These are phyloP conservation scores for Trypanosoma cruzi DNA, from an alignment of 208 protist genomes.

Conservation along the genomic window DNA sequence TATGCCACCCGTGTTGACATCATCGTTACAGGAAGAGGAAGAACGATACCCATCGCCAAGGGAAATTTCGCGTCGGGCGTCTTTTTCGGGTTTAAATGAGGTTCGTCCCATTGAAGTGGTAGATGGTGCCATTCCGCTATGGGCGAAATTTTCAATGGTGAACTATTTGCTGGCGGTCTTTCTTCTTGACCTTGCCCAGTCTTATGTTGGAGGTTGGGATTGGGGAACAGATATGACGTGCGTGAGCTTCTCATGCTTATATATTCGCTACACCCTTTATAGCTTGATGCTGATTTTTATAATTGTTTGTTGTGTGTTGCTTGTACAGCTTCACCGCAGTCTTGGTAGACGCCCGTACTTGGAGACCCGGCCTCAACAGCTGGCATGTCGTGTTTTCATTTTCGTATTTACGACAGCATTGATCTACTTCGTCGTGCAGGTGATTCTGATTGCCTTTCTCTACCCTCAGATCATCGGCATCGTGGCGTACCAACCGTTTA, in stretches of 20 bases:
- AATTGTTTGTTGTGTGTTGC: slow-evolving; percentile 41
- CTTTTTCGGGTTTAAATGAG: not conserved
- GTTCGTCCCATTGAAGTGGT: slow-evolving; percentile 11
- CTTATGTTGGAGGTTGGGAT: slow-evolving; percentile 34
- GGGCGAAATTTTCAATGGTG: slow-evolving; percentile 27
- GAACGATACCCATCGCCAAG: not conserved
- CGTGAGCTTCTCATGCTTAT: slow-evolving; percentile 31
- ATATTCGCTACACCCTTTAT: slow-evolving; percentile 32
- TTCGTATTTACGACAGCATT: slow-evolving; percentile 71
- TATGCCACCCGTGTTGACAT: not conserved
- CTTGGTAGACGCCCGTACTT: slow-evolving; percentile 68
- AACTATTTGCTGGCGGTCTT: slow-evolving; percentile 26
- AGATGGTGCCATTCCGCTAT: slow-evolving; percentile 32
- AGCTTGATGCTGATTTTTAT: slow-evolving; percentile 53
- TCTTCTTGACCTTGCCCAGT: slow-evolving; percentile 37
- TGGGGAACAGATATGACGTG: slow-evolving; percentile 40
- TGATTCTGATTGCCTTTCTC: slow-evolving; percentile 40
- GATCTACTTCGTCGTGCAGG: slow-evolving; percentile 60
- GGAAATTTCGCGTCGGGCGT: slow-evolving; percentile 6
- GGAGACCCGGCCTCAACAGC: slow-evolving; percentile 73
- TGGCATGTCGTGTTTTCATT: slow-evolving; percentile 80
- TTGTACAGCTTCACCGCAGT: slow-evolving; percentile 61
- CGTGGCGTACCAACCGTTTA: slow-evolving; percentile 67
- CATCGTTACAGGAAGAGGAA: slow-evolving; percentile 7
- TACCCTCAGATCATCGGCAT: slow-evolving; percentile 61